Conservation (phyloP, 2,329 filamentous ascomycete species). For the Xylariaceae sp. region DNA sequence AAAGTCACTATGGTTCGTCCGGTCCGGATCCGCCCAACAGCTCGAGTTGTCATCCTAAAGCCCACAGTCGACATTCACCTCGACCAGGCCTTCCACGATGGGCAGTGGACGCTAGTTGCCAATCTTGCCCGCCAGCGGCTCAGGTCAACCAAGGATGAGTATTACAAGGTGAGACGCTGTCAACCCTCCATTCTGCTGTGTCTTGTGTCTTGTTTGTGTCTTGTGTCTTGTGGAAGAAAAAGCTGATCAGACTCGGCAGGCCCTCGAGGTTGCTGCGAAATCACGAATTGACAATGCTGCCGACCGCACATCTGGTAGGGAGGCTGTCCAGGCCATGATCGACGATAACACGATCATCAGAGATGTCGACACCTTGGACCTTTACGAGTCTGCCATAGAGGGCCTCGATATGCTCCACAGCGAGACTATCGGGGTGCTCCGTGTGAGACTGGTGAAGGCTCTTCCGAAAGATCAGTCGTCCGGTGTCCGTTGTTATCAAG, state of each 20-base stretch:
- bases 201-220: background rate
- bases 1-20: background rate
- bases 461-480: constrained; percentile 41
- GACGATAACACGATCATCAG: constrained; percentile 41
- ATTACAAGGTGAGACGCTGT: constrained; percentile 40
- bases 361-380: constrained; percentile 46
- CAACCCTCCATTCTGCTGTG: background rate
- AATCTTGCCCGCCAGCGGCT: constrained; percentile 48
- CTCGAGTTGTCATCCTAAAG: constrained; percentile 6
- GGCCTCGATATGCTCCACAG: constrained; percentile 40
- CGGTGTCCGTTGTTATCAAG: constrained; percentile 42
- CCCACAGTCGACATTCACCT: constrained; percentile 28
- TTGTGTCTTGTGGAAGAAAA: background rate
- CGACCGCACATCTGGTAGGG: constrained; percentile 40
- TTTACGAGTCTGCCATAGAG: constrained; percentile 50
- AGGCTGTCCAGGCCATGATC: constrained; percentile 41
- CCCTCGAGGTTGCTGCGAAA: constrained; percentile 41
- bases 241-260: constrained; percentile 15
- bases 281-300: constrained; percentile 45
- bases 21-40: constrained; percentile 2
- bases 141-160: constrained; percentile 46
- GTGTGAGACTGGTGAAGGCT: constrained; percentile 47
- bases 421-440: constrained; percentile 45
- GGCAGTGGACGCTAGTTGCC: constrained; percentile 47
- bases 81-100: constrained; percentile 49